phyloP scores from a whole-genome alignment of 2,329 filamentous ascomycete genomes.

The Xylariaceae sp. region DNA sequence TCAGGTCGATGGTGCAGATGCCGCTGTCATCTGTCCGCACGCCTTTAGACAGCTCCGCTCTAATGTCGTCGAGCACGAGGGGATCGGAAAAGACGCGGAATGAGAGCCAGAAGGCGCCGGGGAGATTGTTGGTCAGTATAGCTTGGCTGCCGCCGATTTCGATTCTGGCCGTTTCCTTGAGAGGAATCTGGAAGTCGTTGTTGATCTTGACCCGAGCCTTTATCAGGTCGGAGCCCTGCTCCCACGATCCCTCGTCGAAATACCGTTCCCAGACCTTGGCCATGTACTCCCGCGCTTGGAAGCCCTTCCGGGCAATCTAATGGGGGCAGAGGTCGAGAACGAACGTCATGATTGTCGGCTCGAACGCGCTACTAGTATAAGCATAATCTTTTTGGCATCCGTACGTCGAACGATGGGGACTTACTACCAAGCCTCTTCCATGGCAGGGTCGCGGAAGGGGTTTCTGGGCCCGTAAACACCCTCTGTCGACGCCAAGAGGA shows the following conservation, averaged over 20 bases:
- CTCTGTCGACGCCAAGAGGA: constrained; percentile 34
- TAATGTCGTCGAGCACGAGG: constrained; percentile 26
- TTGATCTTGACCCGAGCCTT: constrained; percentile 32
- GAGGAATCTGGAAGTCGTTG: constrained; percentile 29
- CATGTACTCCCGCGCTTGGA: too few species aligned
- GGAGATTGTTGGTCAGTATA: constrained; percentile 36
- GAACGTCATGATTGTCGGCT: too few species aligned
- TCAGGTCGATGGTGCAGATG: constrained; percentile 23
- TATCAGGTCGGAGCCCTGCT: constrained; percentile 35
- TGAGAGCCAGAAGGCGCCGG: constrained; percentile 37
- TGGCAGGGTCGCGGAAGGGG: constrained; percentile 32
- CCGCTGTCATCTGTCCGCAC: constrained; percentile 7
- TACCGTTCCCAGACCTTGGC: too few species aligned
- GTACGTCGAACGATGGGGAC: not conserved
- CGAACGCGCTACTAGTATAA: too few species aligned
- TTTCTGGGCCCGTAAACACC: constrained; percentile 38
- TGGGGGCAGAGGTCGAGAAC: too few species aligned
- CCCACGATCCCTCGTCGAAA: constrained; percentile 22
- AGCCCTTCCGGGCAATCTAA: too few species aligned
- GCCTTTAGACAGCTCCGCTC: constrained; percentile 26
- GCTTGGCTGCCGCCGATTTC: constrained; percentile 38
- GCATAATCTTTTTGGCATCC: too few species aligned
- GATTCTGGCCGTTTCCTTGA: constrained; percentile 35
- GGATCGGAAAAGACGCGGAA: constrained; percentile 31
- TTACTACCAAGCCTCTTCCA: constrained; percentile 35